Conservation (phyloP, 805 yeast species). For the Nakazawaea ambrosiae region DNA sequence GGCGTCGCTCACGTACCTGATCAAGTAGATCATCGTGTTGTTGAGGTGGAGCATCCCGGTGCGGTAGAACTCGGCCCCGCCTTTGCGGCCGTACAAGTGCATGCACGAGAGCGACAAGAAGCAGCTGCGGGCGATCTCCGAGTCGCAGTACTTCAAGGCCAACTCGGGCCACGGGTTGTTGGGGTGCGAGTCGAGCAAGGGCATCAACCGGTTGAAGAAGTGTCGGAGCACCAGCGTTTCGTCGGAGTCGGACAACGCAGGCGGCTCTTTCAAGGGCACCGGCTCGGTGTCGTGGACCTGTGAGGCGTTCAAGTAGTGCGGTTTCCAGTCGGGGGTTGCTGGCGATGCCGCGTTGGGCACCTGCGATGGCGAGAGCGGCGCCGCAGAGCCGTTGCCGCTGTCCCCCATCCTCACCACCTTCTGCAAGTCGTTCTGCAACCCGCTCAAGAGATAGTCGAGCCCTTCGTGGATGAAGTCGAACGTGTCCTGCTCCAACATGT, state of each 20-base stretch:
- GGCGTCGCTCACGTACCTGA: conserved; percentile 28
- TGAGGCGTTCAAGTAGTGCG: conserved; percentile 7
- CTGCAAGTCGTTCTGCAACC: background rate
- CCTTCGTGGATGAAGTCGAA: conserved; percentile 7
- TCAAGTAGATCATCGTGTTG: conserved; percentile 48
- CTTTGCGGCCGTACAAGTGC: conserved; percentile 49
- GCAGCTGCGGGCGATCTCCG: conserved; percentile 51
- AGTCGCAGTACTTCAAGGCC: conserved; percentile 49
- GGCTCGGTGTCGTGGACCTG: conserved; percentile 16
- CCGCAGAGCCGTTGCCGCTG: background rate
- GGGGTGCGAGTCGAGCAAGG: conserved; percentile 52
- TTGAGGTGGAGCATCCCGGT: conserved; percentile 49
- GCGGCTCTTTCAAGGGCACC: conserved; percentile 6
- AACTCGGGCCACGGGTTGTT: conserved; percentile 56
- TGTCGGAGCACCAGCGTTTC: conserved; percentile 51
- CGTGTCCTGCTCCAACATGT: background rate
- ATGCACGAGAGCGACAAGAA: conserved; percentile 50
- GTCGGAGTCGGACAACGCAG: conserved; percentile 29
- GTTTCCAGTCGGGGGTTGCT: background rate
- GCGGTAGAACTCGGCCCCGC: conserved; percentile 42
- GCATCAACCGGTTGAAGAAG: conserved; percentile 46
- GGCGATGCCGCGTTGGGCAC: background rate
- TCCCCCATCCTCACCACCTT: background rate
- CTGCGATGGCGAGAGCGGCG: background rate
- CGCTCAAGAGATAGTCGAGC: conserved; percentile 7